Percentiles rank a stretch among this genome's conserved stretches.
Conservation (phyloP, 441 rosid species). For the Macaranga tanarius region DNA sequence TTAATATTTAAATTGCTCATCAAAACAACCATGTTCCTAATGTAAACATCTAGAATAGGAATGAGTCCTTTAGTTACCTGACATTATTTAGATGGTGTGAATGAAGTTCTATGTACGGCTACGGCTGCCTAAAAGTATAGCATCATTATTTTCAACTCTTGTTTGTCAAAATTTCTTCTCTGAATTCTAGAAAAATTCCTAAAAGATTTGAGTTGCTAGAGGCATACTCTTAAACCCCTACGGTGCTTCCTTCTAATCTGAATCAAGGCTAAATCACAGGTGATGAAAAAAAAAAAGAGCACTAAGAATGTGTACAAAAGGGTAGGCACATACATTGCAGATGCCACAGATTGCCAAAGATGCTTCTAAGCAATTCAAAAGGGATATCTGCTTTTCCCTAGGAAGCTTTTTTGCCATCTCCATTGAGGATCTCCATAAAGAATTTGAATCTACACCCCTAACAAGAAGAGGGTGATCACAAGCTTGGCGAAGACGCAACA, state of each 20-base stretch:
- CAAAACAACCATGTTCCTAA: background rate
- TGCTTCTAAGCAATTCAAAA: slow-evolving; percentile 54
- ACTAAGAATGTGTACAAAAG: background rate
- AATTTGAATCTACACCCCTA: slow-evolving; percentile 57
- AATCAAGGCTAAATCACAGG: background rate
- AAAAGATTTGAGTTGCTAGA: background rate
- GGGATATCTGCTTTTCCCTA: slow-evolving; percentile 41
- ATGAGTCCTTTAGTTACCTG: background rate
- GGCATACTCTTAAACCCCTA: background rate
- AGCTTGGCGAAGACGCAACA: slow-evolving; percentile 94
- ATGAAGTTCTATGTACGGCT: background rate
- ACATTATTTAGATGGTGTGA: background rate
- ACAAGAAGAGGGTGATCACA: slow-evolving; percentile 95
- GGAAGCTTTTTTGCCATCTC: slow-evolving; percentile 63
- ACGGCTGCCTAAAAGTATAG: background rate
- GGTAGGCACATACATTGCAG: slow-evolving; percentile 63
- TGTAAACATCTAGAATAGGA: background rate
- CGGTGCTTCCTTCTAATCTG: background rate
- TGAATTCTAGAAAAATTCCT: background rate
- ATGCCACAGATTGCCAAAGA: slow-evolving; percentile 83
- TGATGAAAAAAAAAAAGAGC: background rate
- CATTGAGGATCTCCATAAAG: slow-evolving; percentile 49
- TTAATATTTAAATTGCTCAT: background rate
- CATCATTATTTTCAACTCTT: background rate
- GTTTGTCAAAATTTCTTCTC: background rate